phyloP scores from a whole-genome alignment of 2,329 filamentous ascomycete genomes.

The Amauroascus niger region DNA sequence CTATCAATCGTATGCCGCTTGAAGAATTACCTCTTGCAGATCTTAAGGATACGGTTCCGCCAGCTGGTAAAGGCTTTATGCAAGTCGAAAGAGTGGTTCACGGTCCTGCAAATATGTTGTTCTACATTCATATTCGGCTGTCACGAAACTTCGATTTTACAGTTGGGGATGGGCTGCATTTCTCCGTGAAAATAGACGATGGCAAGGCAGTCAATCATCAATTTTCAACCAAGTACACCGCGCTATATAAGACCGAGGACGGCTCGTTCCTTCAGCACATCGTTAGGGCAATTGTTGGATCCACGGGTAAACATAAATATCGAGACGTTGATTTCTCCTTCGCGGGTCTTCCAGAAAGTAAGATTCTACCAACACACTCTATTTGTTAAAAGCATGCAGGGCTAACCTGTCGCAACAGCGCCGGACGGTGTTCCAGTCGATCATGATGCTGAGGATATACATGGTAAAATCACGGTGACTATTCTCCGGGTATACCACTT shows the following conservation, averaged over 20 bases:
- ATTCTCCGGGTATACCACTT: conserved; percentile 7
- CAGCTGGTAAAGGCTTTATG: too few species aligned
- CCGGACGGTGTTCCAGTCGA: not conserved
- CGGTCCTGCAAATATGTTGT: not conserved
- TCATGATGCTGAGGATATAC: not conserved
- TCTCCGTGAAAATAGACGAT: conserved; percentile 7
- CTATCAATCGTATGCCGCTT: not conserved
- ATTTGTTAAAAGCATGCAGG: not conserved
- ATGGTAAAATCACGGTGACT: conserved; percentile 1
- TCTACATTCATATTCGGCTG: conserved; percentile 3
- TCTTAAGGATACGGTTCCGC: too few species aligned
- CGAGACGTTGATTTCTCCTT: conserved; percentile 5
- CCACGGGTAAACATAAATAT: not conserved
- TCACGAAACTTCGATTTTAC: not conserved
- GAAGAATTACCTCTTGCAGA: not conserved
- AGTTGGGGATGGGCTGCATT: conserved; percentile 9
- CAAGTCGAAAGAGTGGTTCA: not conserved
- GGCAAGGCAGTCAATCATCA: conserved; percentile 9
- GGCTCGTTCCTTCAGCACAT: not conserved
- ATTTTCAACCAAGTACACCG: conserved; percentile 11
- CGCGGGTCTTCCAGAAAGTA: not conserved
- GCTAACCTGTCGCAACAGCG: not conserved
- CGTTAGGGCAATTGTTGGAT: not conserved
- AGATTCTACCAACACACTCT: not conserved
- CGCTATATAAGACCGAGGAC: not conserved